A percentile compares a stretch with the other conserved stretches of the same genome.
These are phyloP conservation scores for Fusarium sp. DNA, from an alignment of 2,329 filamentous ascomycete genomes.

Conservation along the genomic window DNA sequence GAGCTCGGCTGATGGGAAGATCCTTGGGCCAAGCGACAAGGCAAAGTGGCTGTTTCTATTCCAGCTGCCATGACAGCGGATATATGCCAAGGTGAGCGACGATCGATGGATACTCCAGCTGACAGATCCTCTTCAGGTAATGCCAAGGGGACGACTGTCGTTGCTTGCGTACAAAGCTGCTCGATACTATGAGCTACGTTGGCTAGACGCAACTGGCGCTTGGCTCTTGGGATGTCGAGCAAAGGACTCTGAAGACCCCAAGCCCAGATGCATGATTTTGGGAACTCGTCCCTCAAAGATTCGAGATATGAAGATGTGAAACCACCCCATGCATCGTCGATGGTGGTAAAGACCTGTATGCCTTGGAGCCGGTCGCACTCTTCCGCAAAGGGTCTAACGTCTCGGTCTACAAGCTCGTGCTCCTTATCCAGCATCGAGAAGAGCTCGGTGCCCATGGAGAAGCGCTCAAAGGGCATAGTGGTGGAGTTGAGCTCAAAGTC, in stretches of 20 bases:
- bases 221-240: slow-evolving; percentile 62
- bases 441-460: slow-evolving; percentile 82
- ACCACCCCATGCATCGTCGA: slow-evolving; percentile 84
- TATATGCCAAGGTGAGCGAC: slow-evolving; percentile 77
- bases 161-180: slow-evolving; percentile 74
- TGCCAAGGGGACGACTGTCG: slow-evolving; percentile 79
- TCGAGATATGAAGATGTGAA: slow-evolving; percentile 79
- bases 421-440: slow-evolving; percentile 79
- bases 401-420: slow-evolving; percentile 88
- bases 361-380: slow-evolving; percentile 94
- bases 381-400: slow-evolving; percentile 86
- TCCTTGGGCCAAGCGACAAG: slow-evolving; percentile 70
- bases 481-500: slow-evolving; percentile 86
- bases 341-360: slow-evolving; percentile 76
- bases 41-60: slow-evolving; percentile 80
- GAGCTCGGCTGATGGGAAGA: slow-evolving; percentile 54
- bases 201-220: slow-evolving; percentile 64
- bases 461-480: slow-evolving; percentile 88
- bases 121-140: slow-evolving; percentile 67
- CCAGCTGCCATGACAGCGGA: slow-evolving; percentile 79
- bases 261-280: slow-evolving; percentile 85
- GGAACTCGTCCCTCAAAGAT: slow-evolving; percentile 85
- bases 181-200: slow-evolving; percentile 79
- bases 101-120: slow-evolving; percentile 66
- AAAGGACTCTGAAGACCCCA: slow-evolving; percentile 79